Evolutionary conservation across 2,329 filamentous ascomycete genomes (phyloP).

Genomic region (Fusarium temperatum): DNA sequence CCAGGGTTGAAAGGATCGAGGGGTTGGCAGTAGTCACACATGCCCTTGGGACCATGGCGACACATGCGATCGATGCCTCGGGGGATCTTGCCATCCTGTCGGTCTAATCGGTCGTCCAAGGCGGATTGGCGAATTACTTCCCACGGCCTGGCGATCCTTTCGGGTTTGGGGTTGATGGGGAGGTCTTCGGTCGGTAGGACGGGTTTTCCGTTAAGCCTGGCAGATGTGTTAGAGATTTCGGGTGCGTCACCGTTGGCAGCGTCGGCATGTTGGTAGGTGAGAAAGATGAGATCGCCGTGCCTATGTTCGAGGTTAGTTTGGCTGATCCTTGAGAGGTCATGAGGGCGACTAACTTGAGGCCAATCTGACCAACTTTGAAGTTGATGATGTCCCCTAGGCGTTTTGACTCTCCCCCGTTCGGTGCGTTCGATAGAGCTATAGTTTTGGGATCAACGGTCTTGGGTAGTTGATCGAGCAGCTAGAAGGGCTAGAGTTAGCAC

Average conservation of each 20-base stretch:
- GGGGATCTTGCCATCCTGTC: constrained; percentile 87
- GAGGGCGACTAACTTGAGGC: constrained; percentile 60
- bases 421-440: constrained; percentile 70
- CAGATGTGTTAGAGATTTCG: constrained; percentile 57
- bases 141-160: constrained; percentile 66
- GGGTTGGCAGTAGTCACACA: constrained; percentile 99
- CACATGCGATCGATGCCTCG: constrained; percentile 89
- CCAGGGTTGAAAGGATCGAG: constrained; percentile 91
- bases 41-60: constrained; percentile 93
- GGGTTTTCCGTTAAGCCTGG: constrained; percentile 81
- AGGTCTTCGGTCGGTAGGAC: constrained; percentile 74
- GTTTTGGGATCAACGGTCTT: constrained; percentile 68
- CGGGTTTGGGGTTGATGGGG: constrained; percentile 76
- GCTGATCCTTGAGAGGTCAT: background rate
- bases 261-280: constrained; percentile 76
- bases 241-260: constrained; percentile 43
- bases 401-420: constrained; percentile 66
- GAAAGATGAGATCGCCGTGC: constrained; percentile 90
- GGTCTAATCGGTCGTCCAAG: constrained; percentile 87
- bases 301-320: constrained; percentile 45
- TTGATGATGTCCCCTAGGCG: constrained; percentile 65
- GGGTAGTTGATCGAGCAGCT: constrained; percentile 69
- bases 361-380: constrained; percentile 66
- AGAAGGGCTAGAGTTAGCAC: constrained; percentile 21
- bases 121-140: constrained; percentile 88